phyloP scores from a whole-genome alignment of 2,329 filamentous ascomycete genomes.

The Rhinocladiella similis region DNA sequence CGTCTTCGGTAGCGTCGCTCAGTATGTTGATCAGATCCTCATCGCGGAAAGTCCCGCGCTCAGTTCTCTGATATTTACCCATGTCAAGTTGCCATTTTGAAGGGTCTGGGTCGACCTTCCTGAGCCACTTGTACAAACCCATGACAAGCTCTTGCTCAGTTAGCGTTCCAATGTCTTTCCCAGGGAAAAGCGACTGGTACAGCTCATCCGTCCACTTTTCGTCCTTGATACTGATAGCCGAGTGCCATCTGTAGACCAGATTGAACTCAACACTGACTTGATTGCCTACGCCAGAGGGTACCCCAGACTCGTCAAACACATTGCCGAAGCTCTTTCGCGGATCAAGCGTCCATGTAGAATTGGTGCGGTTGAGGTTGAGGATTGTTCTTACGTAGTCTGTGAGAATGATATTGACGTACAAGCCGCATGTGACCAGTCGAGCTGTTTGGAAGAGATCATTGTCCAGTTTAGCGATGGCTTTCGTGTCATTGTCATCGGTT shows the following conservation, averaged over 20 bases:
- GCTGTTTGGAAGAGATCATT: slow-evolving; percentile 59
- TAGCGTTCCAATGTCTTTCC: slow-evolving; percentile 57
- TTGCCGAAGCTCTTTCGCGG: slow-evolving; percentile 27
- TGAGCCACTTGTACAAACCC: slow-evolving; percentile 64
- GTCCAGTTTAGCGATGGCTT: slow-evolving; percentile 47
- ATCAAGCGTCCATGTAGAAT: slow-evolving; percentile 32
- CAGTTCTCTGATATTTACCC: slow-evolving; percentile 61
- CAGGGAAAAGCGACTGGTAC: slow-evolving; percentile 59
- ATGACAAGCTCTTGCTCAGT: slow-evolving; percentile 61
- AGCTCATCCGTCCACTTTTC: slow-evolving; percentile 77
- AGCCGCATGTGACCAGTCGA: slow-evolving; percentile 40
- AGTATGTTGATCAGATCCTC: slow-evolving; percentile 74
- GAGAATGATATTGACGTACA: slow-evolving; percentile 33
- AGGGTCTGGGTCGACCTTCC: slow-evolving; percentile 64
- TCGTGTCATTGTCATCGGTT: slow-evolving; percentile 29
- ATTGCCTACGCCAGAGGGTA: slow-evolving; percentile 74
- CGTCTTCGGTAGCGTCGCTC: slow-evolving; percentile 69
- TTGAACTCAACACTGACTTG: slow-evolving; percentile 88
- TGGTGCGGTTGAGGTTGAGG: slow-evolving; percentile 30
- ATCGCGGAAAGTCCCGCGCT: slow-evolving; percentile 66
- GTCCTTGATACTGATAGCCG: slow-evolving; percentile 71
- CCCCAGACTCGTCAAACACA: slow-evolving; percentile 45
- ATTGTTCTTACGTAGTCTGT: slow-evolving; percentile 33
- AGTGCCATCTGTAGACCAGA: slow-evolving; percentile 84
- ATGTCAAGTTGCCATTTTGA: slow-evolving; percentile 66